Conservation (phyloP, 73 alveolate genomes). For the Paramecium bursaria region DNA sequence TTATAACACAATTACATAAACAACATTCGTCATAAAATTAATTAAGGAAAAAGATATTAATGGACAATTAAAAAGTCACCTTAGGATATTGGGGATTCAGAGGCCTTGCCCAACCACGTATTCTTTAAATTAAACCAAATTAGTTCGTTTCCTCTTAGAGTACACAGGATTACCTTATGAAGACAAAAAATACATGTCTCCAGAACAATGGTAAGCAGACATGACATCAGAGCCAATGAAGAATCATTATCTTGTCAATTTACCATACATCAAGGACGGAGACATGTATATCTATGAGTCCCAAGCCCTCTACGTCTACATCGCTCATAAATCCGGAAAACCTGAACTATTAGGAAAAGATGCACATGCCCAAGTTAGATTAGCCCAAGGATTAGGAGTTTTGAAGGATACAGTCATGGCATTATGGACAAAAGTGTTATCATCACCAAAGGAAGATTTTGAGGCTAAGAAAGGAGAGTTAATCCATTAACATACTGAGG, state of each 20-base stretch:
- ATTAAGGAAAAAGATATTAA: too few relatives aligned
- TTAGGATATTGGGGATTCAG: constrained; percentile 61
- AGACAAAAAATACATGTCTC: constrained; percentile 29
- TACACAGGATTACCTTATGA: constrained; percentile 42
- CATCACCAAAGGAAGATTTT: too few relatives aligned
- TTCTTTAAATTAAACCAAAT: not conserved
- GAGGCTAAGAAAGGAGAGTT: too few relatives aligned
- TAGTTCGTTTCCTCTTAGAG: constrained; percentile 36
- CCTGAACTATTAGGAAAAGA: constrained; percentile 19
- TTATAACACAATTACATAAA: too few relatives aligned
- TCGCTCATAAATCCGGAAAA: constrained; percentile 2
- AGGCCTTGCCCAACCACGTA: constrained; percentile 47
- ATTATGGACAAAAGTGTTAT: too few relatives aligned
- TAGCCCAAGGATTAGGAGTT: constrained; percentile 24
- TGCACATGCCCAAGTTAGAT: not conserved
- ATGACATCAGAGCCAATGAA: too few relatives aligned
- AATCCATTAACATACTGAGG: too few relatives aligned
- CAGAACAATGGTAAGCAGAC: constrained; percentile 52
- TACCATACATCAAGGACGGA: constrained; percentile 26
- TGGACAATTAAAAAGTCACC: too few relatives aligned
- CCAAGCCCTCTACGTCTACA: constrained; percentile 28
- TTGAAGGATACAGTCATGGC: too few relatives aligned
- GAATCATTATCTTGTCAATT: constrained; percentile 3
- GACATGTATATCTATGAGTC: constrained; percentile 27
- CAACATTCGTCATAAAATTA: too few relatives aligned